Base-by-base conservation (phyloP, 2,329 filamentous ascomycete genomes). In the Colletotrichum aenigma region DNA sequence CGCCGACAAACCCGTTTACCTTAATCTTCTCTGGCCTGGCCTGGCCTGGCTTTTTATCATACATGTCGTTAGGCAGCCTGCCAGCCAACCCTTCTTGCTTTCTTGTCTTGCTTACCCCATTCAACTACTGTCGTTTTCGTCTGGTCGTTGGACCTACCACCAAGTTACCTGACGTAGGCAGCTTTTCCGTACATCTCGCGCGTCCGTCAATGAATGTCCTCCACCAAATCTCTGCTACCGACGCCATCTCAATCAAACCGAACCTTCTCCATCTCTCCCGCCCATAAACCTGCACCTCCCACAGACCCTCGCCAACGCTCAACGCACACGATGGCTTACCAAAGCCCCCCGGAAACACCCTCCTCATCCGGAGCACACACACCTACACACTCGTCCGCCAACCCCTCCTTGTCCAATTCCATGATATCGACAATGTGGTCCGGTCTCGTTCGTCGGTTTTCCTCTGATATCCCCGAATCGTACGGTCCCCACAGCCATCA, bases 361-460 rank as follows among this genome's bases (percentile, higher is more conserved):
- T 78, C 80, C 4, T 79, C 80, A 30, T 80, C 78, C 61, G 81
- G 78, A 66, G 75, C 78, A 73, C 78, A 75, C 55, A 83, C 82
- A 32, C 79, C 83, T 12, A 78, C 81, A 36, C 76, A 78, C 32
- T 62, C 78, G 62, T 80, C 81, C 16, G 76, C 79, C 30, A 70
- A 74, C 64, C 80, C 80, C 7, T 82, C 83, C 10, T 77, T 84
- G 30, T 75, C 83, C 21, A 80, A 78, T 24, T 83, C 83, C 21
- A 58, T 77, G 30, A 78, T 85, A 38, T 84, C 84, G 62, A 81
- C 78, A 77, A 88, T 89, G 83, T 89, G 88, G 80, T 91, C 91
- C 38, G 93, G 93, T 21, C 87, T 95, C 67, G 91, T 95, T 77
- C 91, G 94, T 43, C 92, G 93, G 76, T 91, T 95, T 79, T 92